Evolutionary conservation across 1,284 basidiomycete genomes (phyloP), one percentile per base, ranked within the genome.

Genomic region (Cryptococcus floricola): DNA sequence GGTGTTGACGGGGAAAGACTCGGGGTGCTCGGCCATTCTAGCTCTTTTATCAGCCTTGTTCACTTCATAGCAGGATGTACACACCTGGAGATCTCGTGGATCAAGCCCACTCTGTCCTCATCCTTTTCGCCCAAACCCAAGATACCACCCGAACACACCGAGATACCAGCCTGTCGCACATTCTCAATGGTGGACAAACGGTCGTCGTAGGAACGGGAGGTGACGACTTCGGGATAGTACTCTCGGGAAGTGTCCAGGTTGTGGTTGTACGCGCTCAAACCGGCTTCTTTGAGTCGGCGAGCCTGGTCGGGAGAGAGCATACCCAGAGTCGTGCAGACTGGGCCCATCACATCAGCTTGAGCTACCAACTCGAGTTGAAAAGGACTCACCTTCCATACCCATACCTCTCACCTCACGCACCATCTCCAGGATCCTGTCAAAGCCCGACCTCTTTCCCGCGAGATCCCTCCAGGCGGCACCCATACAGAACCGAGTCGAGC

Each of bases 391-490:
- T 57, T 93, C 91, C 91, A 93, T 92, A 42, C 85, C 89, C 91
- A 93, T 93, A 27, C 83, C 86, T 62, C 90, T 84, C 70, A 91
- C 87, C 78, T 83, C 83, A 49, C 70, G 75, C 47, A 98, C 95
- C 94, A 98, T 98, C 62, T 86, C 81, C 59, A 98, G 79, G 69
- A 98, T 98, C 65, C 86, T 85, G 74, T 97, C 89, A 68, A 98
- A 98, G 1, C 94, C 94, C 50, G 89, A 83, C 78, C 97, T 98
- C 62, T 91, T 84, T 3, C 95, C 94, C 28, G 89, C 86, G 48
- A 98, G 83, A 75, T 97, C 95, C 64, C 95, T 82, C 95, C 95
- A 98, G n/a, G 95, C 95, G 4, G 95, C 94, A 55, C 95, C 95
- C 95, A 98, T 98, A 77, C 95, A 98, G 80, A 98, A 98, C 25